Base-by-base conservation (phyloP, 2,329 filamentous ascomycete genomes). In the Hymenoscyphus occultus region DNA sequence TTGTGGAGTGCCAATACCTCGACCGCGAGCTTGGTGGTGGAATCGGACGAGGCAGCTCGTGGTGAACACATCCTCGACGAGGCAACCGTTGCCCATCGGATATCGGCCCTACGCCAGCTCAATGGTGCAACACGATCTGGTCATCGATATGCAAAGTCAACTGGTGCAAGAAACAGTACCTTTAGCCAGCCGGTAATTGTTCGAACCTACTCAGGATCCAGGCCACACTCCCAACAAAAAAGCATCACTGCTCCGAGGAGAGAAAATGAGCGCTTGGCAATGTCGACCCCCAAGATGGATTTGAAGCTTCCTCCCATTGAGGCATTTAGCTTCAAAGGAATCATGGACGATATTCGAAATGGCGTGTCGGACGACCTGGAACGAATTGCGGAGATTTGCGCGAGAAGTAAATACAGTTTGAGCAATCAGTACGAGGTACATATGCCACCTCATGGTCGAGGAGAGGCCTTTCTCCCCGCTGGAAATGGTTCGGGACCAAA, bases 351-450 rank as follows among this genome's bases (percentile, higher is more conserved):
- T 65, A 79, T 86, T 59, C 77, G 80, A 60, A 77, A 78, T 60
- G 73, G 73, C 7, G 84, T 88, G 65, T 80, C 80, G 61, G 79
- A 85, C 13, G 85, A 88, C 71, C 77, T 89, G 60, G 86, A 89
- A 67, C 82, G 85, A 51, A 89, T 89, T 71, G 86, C 86, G 12
- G 86, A 89, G 74, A 89, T 89, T 39, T 89, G 86, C 76, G 86
- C 86, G 45, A 80, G 84, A 40, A 88, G 86, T 13, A 81, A 84
- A 56, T 89, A 88, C 74, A 88, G 86, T 51, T 74, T 89, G 61
- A 88, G 86, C 75, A 87, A 88, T 73, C 86, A 89, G 72, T 88
- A 89, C 71, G 86, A 88, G 71, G 84, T 87, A 6, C 86, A 89
- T 69, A 84, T 88, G 65, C 78, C 83, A 13, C 86, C 86, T 14